A percentile compares a stretch with the other conserved stretches of the same genome.
Evolutionary conservation across 2,329 filamentous ascomycete genomes (phyloP).

Genomic region (Pseudogymnoascus sp.): DNA sequence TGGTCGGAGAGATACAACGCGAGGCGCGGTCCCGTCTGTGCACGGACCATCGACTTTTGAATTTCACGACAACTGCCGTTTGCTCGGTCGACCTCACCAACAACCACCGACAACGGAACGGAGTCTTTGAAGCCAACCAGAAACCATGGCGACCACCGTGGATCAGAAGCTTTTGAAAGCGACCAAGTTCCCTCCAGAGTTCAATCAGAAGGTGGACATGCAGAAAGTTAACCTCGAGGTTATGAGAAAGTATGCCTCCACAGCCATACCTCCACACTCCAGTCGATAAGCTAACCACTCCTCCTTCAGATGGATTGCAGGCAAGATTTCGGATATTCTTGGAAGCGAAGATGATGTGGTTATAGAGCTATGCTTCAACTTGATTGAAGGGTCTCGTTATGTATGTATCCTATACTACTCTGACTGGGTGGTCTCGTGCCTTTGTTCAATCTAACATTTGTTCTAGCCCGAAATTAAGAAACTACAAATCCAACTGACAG

Average conservation of each 20-base stretch:
- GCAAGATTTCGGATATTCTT: conserved; percentile 77
- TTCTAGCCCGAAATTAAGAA: conserved; percentile 86
- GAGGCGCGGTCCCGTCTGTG: not conserved
- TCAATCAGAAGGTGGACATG: conserved; percentile 94
- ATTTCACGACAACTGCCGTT: not conserved
- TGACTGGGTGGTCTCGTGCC: not conserved
- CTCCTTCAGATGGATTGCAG: conserved; percentile 74
- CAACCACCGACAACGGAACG: conserved; percentile 6
- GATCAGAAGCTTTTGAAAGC: conserved; percentile 83
- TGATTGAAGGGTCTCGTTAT: conserved; percentile 65
- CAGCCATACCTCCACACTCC: conserved; percentile 13
- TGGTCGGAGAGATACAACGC: not conserved
- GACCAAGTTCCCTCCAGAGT: conserved; percentile 90
- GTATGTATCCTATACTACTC: conserved; percentile 44
- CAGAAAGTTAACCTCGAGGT: conserved; percentile 94
- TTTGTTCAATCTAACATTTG: conserved; percentile 22
- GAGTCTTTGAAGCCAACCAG: conserved; percentile 10
- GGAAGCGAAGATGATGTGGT: conserved; percentile 95
- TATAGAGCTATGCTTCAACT: conserved; percentile 69
- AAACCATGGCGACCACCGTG: conserved; percentile 68
- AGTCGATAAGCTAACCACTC: conserved; percentile 15
- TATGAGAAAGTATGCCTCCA: conserved; percentile 76
- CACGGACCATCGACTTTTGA: conserved; percentile 1
- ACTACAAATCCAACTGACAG: conserved; percentile 87
- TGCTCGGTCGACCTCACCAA: not conserved